phyloP scores from a whole-genome alignment of 257 asterid genomes.

The Nyctanthes arbortristis region DNA sequence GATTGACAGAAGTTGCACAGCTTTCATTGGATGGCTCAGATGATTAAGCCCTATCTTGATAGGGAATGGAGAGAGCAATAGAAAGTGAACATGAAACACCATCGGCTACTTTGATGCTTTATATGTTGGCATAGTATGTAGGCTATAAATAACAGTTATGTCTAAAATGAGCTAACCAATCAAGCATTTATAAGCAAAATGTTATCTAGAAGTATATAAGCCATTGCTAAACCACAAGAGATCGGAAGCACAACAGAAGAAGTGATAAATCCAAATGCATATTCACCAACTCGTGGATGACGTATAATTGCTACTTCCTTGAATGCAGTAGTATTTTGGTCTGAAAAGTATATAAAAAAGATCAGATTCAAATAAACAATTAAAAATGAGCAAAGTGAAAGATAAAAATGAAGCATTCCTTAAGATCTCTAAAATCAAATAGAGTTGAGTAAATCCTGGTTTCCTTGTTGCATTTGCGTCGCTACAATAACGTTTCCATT shows the following conservation, averaged over 20 bases:
- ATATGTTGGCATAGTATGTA: not conserved
- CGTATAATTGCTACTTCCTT: constrained; percentile 88
- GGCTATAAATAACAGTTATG: not conserved
- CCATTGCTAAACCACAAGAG: constrained; percentile 17
- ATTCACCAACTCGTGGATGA: constrained; percentile 94
- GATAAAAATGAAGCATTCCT: not conserved
- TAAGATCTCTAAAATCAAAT: constrained; percentile 15
- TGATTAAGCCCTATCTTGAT: not conserved
- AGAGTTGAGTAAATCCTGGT: not conserved
- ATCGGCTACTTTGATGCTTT: not conserved
- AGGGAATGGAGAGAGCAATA: not conserved
- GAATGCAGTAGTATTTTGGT: constrained; percentile 83
- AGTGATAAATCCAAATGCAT: constrained; percentile 93
- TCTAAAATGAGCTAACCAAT: not conserved
- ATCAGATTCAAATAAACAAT: constrained; percentile 14
- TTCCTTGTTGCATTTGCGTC: not conserved
- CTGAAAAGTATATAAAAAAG: constrained; percentile 41
- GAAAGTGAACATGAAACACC: not conserved
- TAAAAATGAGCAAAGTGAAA: not conserved
- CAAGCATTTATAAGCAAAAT: not conserved
- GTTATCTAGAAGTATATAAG: constrained; percentile 2
- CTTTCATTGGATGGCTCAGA: not conserved
- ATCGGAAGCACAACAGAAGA: constrained; percentile 91
- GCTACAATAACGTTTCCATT: not conserved
- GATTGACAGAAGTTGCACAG: not conserved